phyloP scores from a whole-genome alignment of 768 basidiomycete species.

The Tubosaeta sp. region DNA sequence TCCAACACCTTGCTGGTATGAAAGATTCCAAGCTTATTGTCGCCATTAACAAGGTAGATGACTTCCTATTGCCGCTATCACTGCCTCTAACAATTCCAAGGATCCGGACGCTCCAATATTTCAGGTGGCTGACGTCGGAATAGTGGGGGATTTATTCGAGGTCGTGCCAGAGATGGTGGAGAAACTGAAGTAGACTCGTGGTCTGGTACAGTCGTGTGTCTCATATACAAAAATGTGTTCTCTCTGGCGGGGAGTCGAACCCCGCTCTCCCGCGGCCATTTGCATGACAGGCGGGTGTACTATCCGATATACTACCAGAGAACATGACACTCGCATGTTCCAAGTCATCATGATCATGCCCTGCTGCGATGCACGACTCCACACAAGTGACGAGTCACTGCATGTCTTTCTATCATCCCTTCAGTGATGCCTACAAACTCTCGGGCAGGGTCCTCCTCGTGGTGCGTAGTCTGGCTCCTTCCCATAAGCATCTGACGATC shows the following conservation, averaged over 20 bases:
- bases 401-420: slow-evolving; percentile 32
- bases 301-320: slow-evolving; percentile 50
- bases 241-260: slow-evolving; percentile 48
- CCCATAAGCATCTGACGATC: neutral
- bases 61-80: neutral
- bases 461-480: slow-evolving; percentile 14
- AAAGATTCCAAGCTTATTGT: slow-evolving; percentile 99
- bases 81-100: slow-evolving; percentile 37
- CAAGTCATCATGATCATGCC: neutral
- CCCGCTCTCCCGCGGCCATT: slow-evolving; percentile 36
- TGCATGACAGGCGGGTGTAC: slow-evolving; percentile 47
- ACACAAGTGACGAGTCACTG: neutral
- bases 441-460: slow-evolving; percentile 29
- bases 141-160: slow-evolving; percentile 91
- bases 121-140: slow-evolving; percentile 94
- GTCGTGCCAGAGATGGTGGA: slow-evolving; percentile 87
- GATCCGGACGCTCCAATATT: slow-evolving; percentile 98
- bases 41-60: slow-evolving; percentile 86
- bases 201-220: slow-evolving; percentile 1
- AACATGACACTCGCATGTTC: neutral
- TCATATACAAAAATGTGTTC: neutral
- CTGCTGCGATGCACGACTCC: neutral
- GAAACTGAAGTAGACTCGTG: slow-evolving; percentile 60
- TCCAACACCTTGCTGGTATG: slow-evolving; percentile 99
- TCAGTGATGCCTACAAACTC: slow-evolving; percentile 19